Base-by-base conservation (phyloP, 2,329 filamentous ascomycete genomes). In the Penicillium psychrosexuale region DNA sequence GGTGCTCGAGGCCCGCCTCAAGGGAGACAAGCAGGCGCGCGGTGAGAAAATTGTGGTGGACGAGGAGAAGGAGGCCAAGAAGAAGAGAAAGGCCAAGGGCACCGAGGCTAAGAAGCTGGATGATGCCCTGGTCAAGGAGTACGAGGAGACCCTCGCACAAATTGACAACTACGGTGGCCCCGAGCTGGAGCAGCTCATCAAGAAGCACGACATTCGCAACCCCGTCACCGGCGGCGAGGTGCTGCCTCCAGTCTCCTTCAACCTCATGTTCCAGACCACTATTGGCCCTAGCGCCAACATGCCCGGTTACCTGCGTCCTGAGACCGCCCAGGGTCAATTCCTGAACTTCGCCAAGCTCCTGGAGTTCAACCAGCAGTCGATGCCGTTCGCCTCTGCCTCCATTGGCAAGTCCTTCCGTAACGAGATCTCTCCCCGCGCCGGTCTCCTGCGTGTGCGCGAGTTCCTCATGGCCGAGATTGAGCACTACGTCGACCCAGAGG, bases 381-480 rank as follows among this genome's bases (percentile, higher is more conserved):
- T 99, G 89, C 94, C 94, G 27, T 97, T 99, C 70, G 94, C 94
- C 13, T 97, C 93, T 47, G 94, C 94, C 44, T 96, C 90, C 37
- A 95, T 99, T 72, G 94, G 94, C 76, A 96, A 96, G 77, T 97
- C 93, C 1, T 97, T 96, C 83, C 86, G 94, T 68, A 99, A 99
- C 73, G 94, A 99, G 72, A 97, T 99, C 66, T 97, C 94, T 0
- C 94, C 94, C 9, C 85, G 94, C 53, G 85, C 90, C 61, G 94
- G 94, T 76, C 85, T 99, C 38, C 78, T 99, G 55, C 89, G 94
- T 66, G 94, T 99, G 40, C 90, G 94, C 66, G 94, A 99, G 75
- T 97, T 99, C 78, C 78, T 97, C 66, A 97, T 99, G 94, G 94
- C 93, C 24, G 94, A 99, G 77, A 96, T 99, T 66, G 94, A 99